Base-by-base conservation (phyloP, 768 basidiomycete genomes). In the Clavaria fumosa region DNA sequence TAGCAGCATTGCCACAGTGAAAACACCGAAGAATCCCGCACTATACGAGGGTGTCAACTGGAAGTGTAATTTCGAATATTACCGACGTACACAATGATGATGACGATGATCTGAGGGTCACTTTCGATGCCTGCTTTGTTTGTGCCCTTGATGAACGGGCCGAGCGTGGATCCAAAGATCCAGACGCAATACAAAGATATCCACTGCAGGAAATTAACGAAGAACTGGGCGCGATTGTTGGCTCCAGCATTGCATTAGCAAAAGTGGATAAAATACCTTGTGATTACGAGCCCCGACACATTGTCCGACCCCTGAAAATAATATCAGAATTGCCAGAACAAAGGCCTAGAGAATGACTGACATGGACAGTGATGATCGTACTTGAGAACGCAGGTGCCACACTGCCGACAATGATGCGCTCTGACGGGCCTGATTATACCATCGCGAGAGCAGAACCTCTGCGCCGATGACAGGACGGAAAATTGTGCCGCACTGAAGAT, bases 211-310 rank as follows among this genome's bases (percentile, higher is more conserved):
- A 93, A 91, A 48, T 78, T 81, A 37, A 90, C 48, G 55, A 96
- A 95, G 59, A 83, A 90, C 78, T 85, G 38, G 47, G 30, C 43
- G 27, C n/a, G 26, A 5, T 15, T 34, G 12, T n/a, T 22, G 17
- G 20, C 4, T 18, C 17, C 6, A 17, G 21, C 12, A 18, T 12
- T 9, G 9, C 23, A 6, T 10, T 4, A 30, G 24, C 15, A 5
- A 28, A 1, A 15, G 32, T 31, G 27, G 30, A 20, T 12, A 40
- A 10, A 39, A 14, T 41, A 80, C 84, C 58, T 88, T 89, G 46
- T 91, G 82, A 51, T 96, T 96, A 26, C 72, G 70, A 35, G 88
- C 90, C 7, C 90, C 90, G 14, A 95, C 85, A 46, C 90, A 96
- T 50, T 89, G 84, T 7, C 90, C 90, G 37, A 96, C 78, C 90